A percentile compares a stretch with the other conserved stretches of the same genome.
These are phyloP conservation scores for Sugiyamaella novakii DNA, from an alignment of 1,139 yeast species.

Conservation along the genomic window DNA sequence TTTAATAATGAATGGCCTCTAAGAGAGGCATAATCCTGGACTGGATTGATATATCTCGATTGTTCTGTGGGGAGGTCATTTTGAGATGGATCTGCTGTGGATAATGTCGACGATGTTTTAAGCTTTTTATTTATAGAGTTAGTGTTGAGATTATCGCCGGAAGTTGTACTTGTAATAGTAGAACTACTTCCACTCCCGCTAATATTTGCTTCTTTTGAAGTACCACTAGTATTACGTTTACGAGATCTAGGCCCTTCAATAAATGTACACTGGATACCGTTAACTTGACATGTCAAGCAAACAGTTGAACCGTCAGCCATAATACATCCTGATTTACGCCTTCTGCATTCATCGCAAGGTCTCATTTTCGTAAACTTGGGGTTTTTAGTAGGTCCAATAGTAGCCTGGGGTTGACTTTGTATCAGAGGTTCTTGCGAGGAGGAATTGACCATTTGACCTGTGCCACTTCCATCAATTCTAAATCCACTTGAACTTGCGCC, in stretches of 20 bases:
- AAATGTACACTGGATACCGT: conserved; percentile 43
- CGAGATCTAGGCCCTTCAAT: conserved; percentile 37
- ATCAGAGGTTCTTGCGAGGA: too few species aligned
- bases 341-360: conserved; percentile 37
- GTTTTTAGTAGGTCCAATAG: neutral
- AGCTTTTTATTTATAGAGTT: conserved; percentile 8
- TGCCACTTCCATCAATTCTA: too few species aligned
- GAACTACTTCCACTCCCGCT: conserved; percentile 22
- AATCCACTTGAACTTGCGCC: too few species aligned
- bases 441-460: neutral
- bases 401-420: neutral
- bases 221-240: conserved; percentile 20
- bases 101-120: conserved; percentile 1
- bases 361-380: conserved; percentile 27
- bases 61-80: conserved; percentile 17
- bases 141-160: conserved; percentile 17
- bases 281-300: conserved; percentile 43
- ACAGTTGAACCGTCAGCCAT: conserved; percentile 40
- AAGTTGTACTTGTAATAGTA: conserved; percentile 7
- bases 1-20: conserved; percentile 45
- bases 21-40: conserved; percentile 43
- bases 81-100: neutral
- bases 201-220: conserved; percentile 12
- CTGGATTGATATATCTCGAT: conserved; percentile 32
- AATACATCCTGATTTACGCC: conserved; percentile 30